Evolutionary conservation across 164 flowering plant genomes (phyloP).

Genomic region (Warburgia ugandensis): DNA sequence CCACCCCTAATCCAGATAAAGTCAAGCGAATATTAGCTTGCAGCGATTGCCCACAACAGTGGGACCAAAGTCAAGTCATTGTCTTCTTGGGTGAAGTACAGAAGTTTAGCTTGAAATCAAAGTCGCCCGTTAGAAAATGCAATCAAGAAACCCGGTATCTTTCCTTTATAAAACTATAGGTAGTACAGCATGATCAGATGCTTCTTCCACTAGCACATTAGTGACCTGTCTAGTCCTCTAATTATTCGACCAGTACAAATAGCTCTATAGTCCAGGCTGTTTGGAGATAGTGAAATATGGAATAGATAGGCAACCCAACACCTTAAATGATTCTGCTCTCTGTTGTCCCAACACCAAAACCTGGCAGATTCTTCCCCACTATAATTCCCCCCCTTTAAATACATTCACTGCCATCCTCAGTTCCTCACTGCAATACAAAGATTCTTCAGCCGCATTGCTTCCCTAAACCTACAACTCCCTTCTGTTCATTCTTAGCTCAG

Average conservation of each 20-base stretch:
- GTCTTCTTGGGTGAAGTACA: too few relatives aligned
- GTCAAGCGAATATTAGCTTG: too few relatives aligned
- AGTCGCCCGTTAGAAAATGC: background rate
- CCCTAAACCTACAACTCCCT: background rate
- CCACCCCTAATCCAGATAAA: too few relatives aligned
- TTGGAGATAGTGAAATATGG: background rate
- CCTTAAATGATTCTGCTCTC: constrained; percentile 18
- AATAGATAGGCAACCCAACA: constrained; percentile 3
- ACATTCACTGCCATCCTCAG: constrained; percentile 4
- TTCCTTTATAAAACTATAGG: background rate
- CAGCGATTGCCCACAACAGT: too few relatives aligned
- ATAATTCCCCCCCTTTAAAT: constrained; percentile 7
- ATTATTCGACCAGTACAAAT: too few relatives aligned
- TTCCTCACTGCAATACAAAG: constrained; percentile 6
- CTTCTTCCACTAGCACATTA: background rate
- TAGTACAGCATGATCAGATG: background rate
- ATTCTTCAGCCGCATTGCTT: background rate
- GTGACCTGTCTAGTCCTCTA: too few relatives aligned
- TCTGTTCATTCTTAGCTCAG: constrained; percentile 2
- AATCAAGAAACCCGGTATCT: too few relatives aligned
- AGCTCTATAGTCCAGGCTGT: background rate
- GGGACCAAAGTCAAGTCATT: too few relatives aligned
- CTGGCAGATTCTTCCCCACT: constrained; percentile 14
- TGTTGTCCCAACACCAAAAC: constrained; percentile 14
- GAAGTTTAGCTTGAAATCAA: background rate